A percentile compares a stretch with the other conserved stretches of the same genome.
These are phyloP conservation scores for Scheffersomyces segobiensis DNA, from an alignment of 1,139 yeast genomes.

Conservation along the genomic window DNA sequence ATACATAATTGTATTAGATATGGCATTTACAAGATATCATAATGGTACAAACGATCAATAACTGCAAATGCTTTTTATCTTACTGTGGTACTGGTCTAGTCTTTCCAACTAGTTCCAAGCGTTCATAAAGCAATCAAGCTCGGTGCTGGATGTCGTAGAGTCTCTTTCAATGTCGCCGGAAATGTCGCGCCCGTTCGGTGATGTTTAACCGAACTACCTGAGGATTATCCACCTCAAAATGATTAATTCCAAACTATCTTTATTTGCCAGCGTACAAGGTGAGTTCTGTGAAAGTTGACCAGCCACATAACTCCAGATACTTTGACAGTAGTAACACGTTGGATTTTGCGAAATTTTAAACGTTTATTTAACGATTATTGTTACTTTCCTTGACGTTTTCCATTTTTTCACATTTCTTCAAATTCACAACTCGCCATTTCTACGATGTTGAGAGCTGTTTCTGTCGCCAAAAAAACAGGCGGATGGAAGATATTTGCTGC, in stretches of 20 bases:
- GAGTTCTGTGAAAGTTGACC: not conserved
- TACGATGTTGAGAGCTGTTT: slow-evolving; percentile 17
- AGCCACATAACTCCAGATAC: not conserved
- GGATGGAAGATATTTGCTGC: slow-evolving; percentile 7
- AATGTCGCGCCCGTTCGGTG: slow-evolving; percentile 21
- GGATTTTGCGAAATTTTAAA: not conserved
- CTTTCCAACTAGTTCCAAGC: not conserved
- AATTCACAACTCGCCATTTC: not conserved
- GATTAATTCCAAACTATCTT: not conserved
- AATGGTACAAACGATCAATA: too few species aligned
- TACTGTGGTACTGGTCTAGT: too few species aligned
- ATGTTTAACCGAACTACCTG: slow-evolving; percentile 1
- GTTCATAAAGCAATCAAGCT: not conserved
- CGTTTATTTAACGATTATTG: slow-evolving; percentile 1
- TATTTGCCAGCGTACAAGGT: not conserved
- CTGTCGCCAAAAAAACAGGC: slow-evolving; percentile 8
- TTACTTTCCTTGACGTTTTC: not conserved
- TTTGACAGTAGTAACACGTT: not conserved
- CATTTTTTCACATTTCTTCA: not conserved
- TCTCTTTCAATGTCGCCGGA: slow-evolving; percentile 9
- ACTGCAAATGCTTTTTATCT: too few species aligned
- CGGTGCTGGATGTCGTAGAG: not conserved
- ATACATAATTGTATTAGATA: too few species aligned
- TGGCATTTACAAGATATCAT: too few species aligned
- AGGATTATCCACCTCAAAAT: slow-evolving; percentile 1